These are phyloP conservation scores for Austroboletus olivaceoglutinosus DNA, from an alignment of 1,284 basidiomycete genomes.

Conservation along the genomic window DNA sequence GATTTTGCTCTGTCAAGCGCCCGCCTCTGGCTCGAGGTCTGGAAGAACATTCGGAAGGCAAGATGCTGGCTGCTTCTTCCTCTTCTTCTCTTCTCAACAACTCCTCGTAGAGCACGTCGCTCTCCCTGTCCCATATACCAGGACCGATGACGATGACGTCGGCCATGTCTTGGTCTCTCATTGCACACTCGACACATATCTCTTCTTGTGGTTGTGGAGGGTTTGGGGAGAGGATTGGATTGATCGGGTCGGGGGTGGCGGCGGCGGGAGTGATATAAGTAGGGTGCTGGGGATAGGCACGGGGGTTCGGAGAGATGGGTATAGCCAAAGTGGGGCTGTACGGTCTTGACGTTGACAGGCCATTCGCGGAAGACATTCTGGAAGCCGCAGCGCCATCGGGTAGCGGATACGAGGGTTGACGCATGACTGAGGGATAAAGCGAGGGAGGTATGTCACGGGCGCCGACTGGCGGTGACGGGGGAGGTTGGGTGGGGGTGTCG, in stretches of 20 bases:
- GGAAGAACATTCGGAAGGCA: slow-evolving; percentile 46
- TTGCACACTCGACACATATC: slow-evolving; percentile 95
- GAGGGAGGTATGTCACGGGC: slow-evolving; percentile 30
- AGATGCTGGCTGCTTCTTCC: slow-evolving; percentile 53
- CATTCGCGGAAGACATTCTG: slow-evolving; percentile 28
- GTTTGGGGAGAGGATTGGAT: slow-evolving; percentile 54
- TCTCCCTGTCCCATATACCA: slow-evolving; percentile 89
- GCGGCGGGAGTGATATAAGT: slow-evolving; percentile 65
- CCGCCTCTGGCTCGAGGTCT: slow-evolving; percentile 66
- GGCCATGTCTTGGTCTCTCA: slow-evolving; percentile 98
- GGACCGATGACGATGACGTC: slow-evolving; percentile 88
- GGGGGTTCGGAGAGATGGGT: slow-evolving; percentile 61
- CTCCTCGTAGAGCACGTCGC: slow-evolving; percentile 82
- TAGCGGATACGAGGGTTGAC: slow-evolving; percentile 44
- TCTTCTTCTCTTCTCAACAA: slow-evolving; percentile 72
- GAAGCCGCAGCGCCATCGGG: slow-evolving; percentile 40
- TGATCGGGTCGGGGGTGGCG: slow-evolving; percentile 52
- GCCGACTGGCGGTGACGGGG: slow-evolving; percentile 24
- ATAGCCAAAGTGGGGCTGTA: slow-evolving; percentile 45
- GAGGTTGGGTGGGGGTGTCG: slow-evolving; percentile 24
- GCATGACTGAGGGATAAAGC: slow-evolving; percentile 41
- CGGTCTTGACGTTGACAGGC: slow-evolving; percentile 53
- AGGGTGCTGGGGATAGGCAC: slow-evolving; percentile 70
- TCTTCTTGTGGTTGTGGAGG: slow-evolving; percentile 63
- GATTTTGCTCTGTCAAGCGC: slow-evolving; percentile 71